These are phyloP conservation scores for Hericium coralloides DNA, from an alignment of 768 basidiomycete genomes.

Conservation along the genomic window DNA sequence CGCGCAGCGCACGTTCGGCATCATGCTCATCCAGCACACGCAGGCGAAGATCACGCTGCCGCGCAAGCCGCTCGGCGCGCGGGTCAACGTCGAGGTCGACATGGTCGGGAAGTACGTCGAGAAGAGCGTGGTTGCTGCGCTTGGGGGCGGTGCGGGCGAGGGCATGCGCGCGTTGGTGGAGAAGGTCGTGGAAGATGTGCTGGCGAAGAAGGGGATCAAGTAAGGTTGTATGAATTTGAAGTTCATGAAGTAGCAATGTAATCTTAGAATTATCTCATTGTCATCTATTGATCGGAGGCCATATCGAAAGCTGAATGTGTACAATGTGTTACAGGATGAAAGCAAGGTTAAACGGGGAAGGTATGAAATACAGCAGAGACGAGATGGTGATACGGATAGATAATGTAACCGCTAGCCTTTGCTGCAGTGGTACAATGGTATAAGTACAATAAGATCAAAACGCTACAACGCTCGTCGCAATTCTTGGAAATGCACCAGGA, in stretches of 20 bases:
- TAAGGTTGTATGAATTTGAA: slow-evolving; percentile 6
- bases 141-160: slow-evolving; percentile 45
- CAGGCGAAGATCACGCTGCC: slow-evolving; percentile 81
- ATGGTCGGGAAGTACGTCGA: slow-evolving; percentile 90
- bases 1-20: slow-evolving; percentile 52
- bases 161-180: slow-evolving; percentile 43
- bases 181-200: slow-evolving; percentile 46
- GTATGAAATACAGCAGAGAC: neutral
- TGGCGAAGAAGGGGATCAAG: slow-evolving; percentile 35
- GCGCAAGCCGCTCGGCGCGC: slow-evolving; percentile 64
- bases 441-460: too few species aligned
- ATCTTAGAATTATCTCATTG: neutral
- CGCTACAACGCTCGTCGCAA: too few species aligned
- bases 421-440: neutral
- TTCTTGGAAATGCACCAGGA: too few species aligned
- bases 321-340: neutral
- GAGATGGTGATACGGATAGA: neutral
- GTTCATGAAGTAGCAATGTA: neutral
- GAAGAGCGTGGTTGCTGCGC: slow-evolving; percentile 68
- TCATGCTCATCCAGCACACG: slow-evolving; percentile 96
- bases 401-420: neutral
- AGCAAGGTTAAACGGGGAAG: neutral
- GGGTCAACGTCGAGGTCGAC: slow-evolving; percentile 93
- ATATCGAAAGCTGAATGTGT: neutral
- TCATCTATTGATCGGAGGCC: neutral